A percentile compares a stretch with the other conserved stretches of the same genome.
Evolutionary conservation across 352 stramenopile genomes (phyloP).

Genomic region (Phytophthora sojae): DNA sequence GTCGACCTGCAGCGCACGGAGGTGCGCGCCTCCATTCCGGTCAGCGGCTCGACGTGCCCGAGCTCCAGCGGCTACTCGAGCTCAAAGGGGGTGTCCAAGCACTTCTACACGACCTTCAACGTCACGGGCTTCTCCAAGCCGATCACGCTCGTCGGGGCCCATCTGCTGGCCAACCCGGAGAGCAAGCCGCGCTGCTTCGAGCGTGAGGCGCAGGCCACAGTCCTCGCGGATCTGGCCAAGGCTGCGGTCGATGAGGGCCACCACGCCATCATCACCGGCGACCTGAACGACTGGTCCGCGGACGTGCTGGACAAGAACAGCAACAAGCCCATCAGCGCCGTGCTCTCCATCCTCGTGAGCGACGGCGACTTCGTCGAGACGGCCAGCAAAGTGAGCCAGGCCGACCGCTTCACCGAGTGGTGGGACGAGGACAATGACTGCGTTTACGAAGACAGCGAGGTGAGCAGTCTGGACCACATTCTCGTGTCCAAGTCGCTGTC

Average conservation of each 20-base stretch:
- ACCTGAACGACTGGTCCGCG: slow-evolving; percentile 75
- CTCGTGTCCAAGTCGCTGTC: slow-evolving; percentile 62
- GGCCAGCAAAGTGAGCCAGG: slow-evolving; percentile 45
- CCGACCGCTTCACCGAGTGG: slow-evolving; percentile 66
- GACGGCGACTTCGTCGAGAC: slow-evolving; percentile 53
- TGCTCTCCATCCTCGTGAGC: slow-evolving; percentile 55
- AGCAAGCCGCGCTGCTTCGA: slow-evolving; percentile 65
- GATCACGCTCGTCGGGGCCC: slow-evolving; percentile 68
- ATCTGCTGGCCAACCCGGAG: slow-evolving; percentile 69
- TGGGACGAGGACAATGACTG: slow-evolving; percentile 73
- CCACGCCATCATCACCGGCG: slow-evolving; percentile 71
- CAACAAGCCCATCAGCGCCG: slow-evolving; percentile 65
- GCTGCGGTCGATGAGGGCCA: slow-evolving; percentile 48
- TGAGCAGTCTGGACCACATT: slow-evolving; percentile 70
- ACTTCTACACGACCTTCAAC: slow-evolving; percentile 80
- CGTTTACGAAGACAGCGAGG: slow-evolving; percentile 54
- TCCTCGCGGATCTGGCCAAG: slow-evolving; percentile 55
- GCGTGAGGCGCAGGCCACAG: slow-evolving; percentile 67
- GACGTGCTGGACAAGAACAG: slow-evolving; percentile 64
- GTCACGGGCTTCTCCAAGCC: slow-evolving; percentile 69
- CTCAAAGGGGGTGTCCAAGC: slow-evolving; percentile 69
- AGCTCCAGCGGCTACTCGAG: slow-evolving; percentile 44
- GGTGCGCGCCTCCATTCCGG: slow-evolving; percentile 42
- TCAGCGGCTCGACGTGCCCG: slow-evolving; percentile 64
- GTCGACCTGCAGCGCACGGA: slow-evolving; percentile 56